Base-by-base conservation (phyloP, 495 filamentous ascomycete species). In the Neurospora terricola region DNA sequence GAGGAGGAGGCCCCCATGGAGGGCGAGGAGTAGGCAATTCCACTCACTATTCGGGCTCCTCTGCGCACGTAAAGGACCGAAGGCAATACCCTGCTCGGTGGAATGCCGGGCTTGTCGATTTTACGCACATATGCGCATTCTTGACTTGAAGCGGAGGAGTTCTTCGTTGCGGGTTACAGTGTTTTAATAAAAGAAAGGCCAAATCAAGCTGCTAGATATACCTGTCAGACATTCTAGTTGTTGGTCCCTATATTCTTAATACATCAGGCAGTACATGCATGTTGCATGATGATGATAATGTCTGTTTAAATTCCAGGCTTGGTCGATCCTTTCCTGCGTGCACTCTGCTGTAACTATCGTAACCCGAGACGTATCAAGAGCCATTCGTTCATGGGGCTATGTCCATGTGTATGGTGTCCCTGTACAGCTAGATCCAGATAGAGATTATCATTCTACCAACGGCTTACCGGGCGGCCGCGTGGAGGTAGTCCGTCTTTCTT, bases 1-100 rank as follows among this genome's bases (percentile, higher is more conserved):
- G 88, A 90, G 81, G 88, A 90, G 82, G 88, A 89, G 79, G 81
- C 81, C 37, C 85, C 83, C 70, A 72, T 80, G 69, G 87, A 88
- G 83, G 86, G 83, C 72, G 87, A 88, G 77, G 85, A 87, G 79
- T 86, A 85, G 76, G 70, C 48, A 16, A 23, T 16, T 34, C 37
- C 23, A 37, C 34, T 43, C 37, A 40, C 16, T 14, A 38, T 37
- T 21, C 36, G 23, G 36, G 69, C 69, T 70, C 69, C 38, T 37
- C 34, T 40, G 69, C 69, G 38, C 69, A 37, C 38, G 69, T 37
- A 23, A 37, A 38, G 69, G 34, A 8, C 69, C 38, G 18, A 40
- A 37, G 36, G 2, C 36, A 43, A 45, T 30, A 48, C 70, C 39
- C 38, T 71, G 70, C 38, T 38, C 38, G 70, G 38, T 54, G 16